These are phyloP conservation scores for Phoenix roebelenii DNA, from an alignment of 176 grass and related monocot genomes.

Conservation along the genomic window DNA sequence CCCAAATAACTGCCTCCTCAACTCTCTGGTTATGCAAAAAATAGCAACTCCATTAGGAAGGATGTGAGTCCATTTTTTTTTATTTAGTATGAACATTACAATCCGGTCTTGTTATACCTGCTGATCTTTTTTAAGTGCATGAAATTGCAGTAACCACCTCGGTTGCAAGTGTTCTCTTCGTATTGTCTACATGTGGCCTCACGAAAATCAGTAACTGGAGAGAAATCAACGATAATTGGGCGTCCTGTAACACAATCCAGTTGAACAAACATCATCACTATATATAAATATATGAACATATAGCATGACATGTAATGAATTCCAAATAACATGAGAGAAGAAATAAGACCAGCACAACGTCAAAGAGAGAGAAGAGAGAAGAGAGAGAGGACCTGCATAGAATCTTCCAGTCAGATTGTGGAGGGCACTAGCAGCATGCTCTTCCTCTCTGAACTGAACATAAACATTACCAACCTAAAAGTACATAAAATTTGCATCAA, in stretches of 20 bases:
- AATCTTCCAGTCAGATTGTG: constrained; percentile 19
- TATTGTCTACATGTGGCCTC: constrained; percentile 26
- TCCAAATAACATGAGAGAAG: no score
- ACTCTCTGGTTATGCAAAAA: constrained; percentile 2
- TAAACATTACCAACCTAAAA: constrained; percentile 21
- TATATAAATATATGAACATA: no score
- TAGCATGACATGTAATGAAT: no score
- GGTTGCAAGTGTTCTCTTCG: constrained; percentile 22
- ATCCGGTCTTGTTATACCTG: not conserved
- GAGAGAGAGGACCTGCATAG: constrained; percentile 15
- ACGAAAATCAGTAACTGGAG: constrained; percentile 23
- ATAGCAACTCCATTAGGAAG: not conserved
- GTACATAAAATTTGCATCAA: not conserved
- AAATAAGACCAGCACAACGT: no score
- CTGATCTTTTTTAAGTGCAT: constrained; percentile 28
- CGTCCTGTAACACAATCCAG: constrained; percentile 10
- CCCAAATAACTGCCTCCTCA: constrained; percentile 20
- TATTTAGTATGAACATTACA: no score
- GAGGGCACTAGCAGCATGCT: constrained; percentile 24
- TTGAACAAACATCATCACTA: not conserved
- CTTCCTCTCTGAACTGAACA: constrained; percentile 25
- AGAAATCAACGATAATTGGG: constrained; percentile 29
- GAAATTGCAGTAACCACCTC: constrained; percentile 26
- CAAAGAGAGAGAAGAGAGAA: no score
- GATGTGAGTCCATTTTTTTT: no score